Evolutionary conservation across 2,329 filamentous ascomycete species (phyloP).

Genomic region (Trichophyton equinum): DNA sequence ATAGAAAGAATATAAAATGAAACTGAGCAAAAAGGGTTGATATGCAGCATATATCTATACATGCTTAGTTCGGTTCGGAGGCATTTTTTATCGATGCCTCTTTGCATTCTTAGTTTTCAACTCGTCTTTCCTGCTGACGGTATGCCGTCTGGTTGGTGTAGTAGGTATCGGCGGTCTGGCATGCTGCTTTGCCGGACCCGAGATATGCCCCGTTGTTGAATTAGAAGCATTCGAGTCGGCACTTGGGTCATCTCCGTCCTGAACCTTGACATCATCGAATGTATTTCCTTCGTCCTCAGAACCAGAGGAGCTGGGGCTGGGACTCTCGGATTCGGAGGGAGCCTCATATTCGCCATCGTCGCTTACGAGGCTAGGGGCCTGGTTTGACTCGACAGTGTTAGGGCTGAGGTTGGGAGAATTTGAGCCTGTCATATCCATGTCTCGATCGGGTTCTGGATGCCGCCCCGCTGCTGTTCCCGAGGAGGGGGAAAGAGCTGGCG

Average conservation of each 20-base stretch:
- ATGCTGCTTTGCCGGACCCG: slow-evolving; percentile 22
- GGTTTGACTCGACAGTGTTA: slow-evolving; percentile 58
- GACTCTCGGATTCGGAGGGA: slow-evolving; percentile 52
- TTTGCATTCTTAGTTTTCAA: slow-evolving; percentile 16
- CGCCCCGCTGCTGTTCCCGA: slow-evolving; percentile 9
- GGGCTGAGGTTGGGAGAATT: slow-evolving; percentile 50
- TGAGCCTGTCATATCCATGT: slow-evolving; percentile 36
- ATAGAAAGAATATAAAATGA: neutral
- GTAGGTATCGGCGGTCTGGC: slow-evolving; percentile 20
- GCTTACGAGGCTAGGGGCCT: slow-evolving; percentile 66
- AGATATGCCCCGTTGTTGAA: slow-evolving; percentile 21
- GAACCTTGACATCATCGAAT: slow-evolving; percentile 34
- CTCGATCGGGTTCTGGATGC: slow-evolving; percentile 15
- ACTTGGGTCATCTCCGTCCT: slow-evolving; percentile 32
- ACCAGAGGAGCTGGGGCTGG: slow-evolving; percentile 35
- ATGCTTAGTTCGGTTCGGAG: no score
- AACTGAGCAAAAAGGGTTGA: neutral
- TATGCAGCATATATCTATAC: no score
- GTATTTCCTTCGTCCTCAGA: slow-evolving; percentile 43
- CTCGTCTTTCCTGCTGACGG: slow-evolving; percentile 20
- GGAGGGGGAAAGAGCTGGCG: slow-evolving; percentile 20
- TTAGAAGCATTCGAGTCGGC: slow-evolving; percentile 20
- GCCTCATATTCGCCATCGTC: slow-evolving; percentile 60
- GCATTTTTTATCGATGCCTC: neutral
- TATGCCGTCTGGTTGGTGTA: slow-evolving; percentile 19